Evolutionary conservation across 306 rosid genomes (phyloP).

Genomic region (Herpetospermum pedunculosum): DNA sequence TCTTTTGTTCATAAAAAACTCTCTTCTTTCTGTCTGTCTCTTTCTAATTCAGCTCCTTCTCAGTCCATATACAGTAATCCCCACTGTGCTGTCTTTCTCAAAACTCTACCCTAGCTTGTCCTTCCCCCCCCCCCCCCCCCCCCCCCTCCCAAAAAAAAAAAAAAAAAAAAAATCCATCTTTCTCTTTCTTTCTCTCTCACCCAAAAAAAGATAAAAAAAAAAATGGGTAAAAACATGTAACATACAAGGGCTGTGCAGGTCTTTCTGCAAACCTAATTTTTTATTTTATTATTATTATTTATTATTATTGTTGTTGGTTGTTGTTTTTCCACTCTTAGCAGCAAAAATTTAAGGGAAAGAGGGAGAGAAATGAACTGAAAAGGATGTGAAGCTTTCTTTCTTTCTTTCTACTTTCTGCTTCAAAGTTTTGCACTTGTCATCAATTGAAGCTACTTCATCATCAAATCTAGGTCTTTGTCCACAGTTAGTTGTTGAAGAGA

Average conservation of each 20-base stretch:
- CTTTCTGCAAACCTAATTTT: neutral
- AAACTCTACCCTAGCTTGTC: constrained; percentile 18
- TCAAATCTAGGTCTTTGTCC: constrained; percentile 23
- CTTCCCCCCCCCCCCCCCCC: too few species aligned
- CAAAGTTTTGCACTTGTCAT: constrained; percentile 13
- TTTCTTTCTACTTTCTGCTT: neutral
- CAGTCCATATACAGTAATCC: constrained; percentile 23
- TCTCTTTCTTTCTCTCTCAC: constrained; percentile 9
- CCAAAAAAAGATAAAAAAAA: neutral
- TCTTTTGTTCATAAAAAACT: constrained; percentile 10
- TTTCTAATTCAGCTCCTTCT: constrained; percentile 12
- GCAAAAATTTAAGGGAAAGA: constrained; percentile 14
- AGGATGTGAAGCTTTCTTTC: constrained; percentile 17
- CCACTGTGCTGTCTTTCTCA: constrained; percentile 60
- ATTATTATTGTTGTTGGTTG: neutral
- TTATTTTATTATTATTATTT: neutral
- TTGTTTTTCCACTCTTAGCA: neutral
- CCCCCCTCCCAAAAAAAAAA: too few species aligned
- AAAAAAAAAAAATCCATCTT: too few species aligned
- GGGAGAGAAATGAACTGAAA: constrained; percentile 17
- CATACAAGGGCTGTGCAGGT: neutral
- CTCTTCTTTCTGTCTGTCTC: constrained; percentile 15
- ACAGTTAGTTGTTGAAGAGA: neutral
- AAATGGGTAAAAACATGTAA: neutral
- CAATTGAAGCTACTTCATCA: constrained; percentile 1